phyloP scores from a whole-genome alignment of 331 rosid genomes.

The Saraca asoca region DNA sequence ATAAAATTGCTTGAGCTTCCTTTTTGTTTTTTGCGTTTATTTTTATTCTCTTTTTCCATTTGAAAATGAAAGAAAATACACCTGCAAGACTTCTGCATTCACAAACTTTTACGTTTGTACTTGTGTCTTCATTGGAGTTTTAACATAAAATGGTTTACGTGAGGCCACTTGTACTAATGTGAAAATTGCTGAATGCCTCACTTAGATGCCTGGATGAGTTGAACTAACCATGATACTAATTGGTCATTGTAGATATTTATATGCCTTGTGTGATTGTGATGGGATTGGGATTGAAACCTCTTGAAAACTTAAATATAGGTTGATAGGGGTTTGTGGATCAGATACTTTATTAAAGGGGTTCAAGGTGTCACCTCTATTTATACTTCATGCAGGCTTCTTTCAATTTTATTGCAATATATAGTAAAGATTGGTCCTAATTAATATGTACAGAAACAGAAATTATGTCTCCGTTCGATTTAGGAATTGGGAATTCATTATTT shows the following conservation, averaged over 20 bases:
- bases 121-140: too few relatives aligned
- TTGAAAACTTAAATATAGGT: constrained; percentile 7
- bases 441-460: constrained; percentile 3
- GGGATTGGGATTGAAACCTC: neutral
- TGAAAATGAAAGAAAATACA: too few relatives aligned
- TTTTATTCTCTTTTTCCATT: too few relatives aligned
- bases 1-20: too few relatives aligned
- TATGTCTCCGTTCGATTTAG: constrained; percentile 4
- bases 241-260: neutral
- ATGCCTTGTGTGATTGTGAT: neutral
- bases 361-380: neutral
- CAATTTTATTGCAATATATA: constrained; percentile 27
- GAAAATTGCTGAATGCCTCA: too few relatives aligned
- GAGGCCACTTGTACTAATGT: too few relatives aligned
- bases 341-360: constrained; percentile 5
- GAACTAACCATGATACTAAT: too few relatives aligned
- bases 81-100: too few relatives aligned
- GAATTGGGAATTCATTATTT: constrained; percentile 7
- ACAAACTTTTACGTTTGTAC: too few relatives aligned
- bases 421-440: constrained; percentile 19
- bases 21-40: too few relatives aligned
- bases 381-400: constrained; percentile 11
- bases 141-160: too few relatives aligned
- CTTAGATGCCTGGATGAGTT: too few relatives aligned
- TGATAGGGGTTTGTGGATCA: constrained; percentile 25